Evolutionary conservation across 768 basidiomycete genomes (phyloP), one percentile per base, ranked within the genome.

Genomic region (Macrolepiota fuliginosa): DNA sequence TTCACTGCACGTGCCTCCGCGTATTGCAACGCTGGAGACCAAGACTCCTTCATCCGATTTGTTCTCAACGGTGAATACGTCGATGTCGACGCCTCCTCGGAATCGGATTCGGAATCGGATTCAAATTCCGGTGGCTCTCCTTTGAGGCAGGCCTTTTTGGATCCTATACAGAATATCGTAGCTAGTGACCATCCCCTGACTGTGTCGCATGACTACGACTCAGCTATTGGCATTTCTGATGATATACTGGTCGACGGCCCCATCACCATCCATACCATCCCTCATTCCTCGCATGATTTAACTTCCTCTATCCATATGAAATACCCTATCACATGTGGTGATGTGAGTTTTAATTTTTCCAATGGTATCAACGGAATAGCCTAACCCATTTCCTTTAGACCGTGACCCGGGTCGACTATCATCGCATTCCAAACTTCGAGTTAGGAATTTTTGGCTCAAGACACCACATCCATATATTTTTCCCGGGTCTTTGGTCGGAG

Each of bases 401-500:
- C 36, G 12, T 36, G 36, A 36, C 12, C 5, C 36, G 12, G 12
- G 36, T 36, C 36, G 12, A 36, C 12, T 53, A 52, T 39, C 32
- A 58, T n/a, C 54, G 24, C 1, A 50, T 40, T 4, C 42, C 55
- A 15, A 61, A 39, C 36, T 27, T 60, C 37, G 19, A 19, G 17
- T 27, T 55, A 35, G 40, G 56, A 11, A 17, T 58, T 40, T 53
- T 46, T 27, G 53, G 35, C 6, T 32, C 24, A 2, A 19, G 56
- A 13, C 56, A 56, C 49, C 27, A 37, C 2, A 10, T 63, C 29
- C 11, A 25, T 32, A 61, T 71, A 12, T 64, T 75, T 12, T 70
- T 76, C 42, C 74, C 73, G 0, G 40, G n/a, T 0, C 68, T 75
- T 6, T 70, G 65, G 45, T 36, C 36, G 12, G 36, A 36, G 12